Evolutionary conservation across 1,139 yeast genomes (phyloP).

Genomic region (Yamadazyma buinensis): DNA sequence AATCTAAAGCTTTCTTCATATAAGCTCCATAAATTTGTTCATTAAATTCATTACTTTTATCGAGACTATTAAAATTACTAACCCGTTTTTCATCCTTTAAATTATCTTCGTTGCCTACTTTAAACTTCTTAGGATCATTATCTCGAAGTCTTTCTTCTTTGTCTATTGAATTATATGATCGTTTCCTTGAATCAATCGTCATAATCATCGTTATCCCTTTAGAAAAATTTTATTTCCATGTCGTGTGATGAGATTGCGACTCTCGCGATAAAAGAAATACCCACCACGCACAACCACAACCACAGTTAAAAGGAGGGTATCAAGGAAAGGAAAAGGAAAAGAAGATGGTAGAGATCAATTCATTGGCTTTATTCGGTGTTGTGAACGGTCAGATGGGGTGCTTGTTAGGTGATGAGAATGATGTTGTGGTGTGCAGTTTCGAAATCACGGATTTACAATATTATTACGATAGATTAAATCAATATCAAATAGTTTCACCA

Average conservation of each 20-base stretch:
- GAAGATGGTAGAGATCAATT: constrained; percentile 16
- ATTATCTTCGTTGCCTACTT: background rate
- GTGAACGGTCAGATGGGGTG: constrained; percentile 23
- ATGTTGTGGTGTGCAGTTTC: constrained; percentile 18
- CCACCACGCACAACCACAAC: too few species aligned
- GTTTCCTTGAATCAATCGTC: constrained; percentile 21
- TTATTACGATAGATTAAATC: constrained; percentile 22
- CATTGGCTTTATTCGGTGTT: constrained; percentile 27
- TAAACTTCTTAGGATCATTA: background rate
- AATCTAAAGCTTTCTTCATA: constrained; percentile 66
- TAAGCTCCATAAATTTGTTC: constrained; percentile 61
- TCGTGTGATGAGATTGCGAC: constrained; percentile 5
- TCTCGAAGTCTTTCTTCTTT: constrained; percentile 1
- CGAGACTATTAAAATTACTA: constrained; percentile 3
- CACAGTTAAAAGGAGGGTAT: too few species aligned
- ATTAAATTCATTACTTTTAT: constrained; percentile 11
- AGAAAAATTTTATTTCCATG: constrained; percentile 3
- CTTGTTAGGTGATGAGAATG: constrained; percentile 21
- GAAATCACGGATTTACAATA: constrained; percentile 27
- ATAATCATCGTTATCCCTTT: constrained; percentile 19
- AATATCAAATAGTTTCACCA: constrained; percentile 26
- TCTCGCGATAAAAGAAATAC: too few species aligned
- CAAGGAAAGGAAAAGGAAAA: too few species aligned
- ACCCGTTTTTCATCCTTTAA: background rate
- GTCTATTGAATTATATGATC: background rate